Percentiles rank a stretch among this genome's conserved stretches.
phyloP scores from a whole-genome alignment of 371 early-diverging fungal genomes.

The Haplosporangium sp. region DNA sequence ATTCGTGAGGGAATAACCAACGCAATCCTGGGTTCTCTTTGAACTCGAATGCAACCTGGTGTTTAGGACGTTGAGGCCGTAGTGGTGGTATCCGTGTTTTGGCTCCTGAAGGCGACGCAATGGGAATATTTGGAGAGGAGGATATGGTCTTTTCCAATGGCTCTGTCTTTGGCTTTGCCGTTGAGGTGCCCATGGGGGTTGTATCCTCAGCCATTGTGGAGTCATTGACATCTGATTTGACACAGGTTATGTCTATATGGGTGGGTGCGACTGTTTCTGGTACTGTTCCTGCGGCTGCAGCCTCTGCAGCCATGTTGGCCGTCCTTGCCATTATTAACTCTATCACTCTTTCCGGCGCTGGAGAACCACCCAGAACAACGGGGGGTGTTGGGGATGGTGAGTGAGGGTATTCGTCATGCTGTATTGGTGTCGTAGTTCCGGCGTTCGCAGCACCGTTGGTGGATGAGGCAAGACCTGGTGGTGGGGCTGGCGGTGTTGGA shows the following conservation, averaged over 20 bases:
- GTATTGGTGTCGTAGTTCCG: slow-evolving; percentile 6
- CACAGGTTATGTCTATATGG: slow-evolving; percentile 1
- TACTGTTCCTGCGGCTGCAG: slow-evolving; percentile 10
- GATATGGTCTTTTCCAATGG: slow-evolving; percentile 1
- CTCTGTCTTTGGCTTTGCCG: not conserved
- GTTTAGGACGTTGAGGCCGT: slow-evolving; percentile 20
- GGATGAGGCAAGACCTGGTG: not conserved
- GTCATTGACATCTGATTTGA: not conserved
- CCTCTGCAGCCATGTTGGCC: slow-evolving; percentile 17
- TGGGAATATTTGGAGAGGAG: not conserved
- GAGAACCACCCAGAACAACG: slow-evolving; percentile 16
- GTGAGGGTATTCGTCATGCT: slow-evolving; percentile 4
- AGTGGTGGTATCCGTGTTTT: not conserved
- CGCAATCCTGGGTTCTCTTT: slow-evolving; percentile 47
- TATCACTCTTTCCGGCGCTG: slow-evolving; percentile 40
- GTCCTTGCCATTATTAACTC: slow-evolving; percentile 35
- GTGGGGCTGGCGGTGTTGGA: slow-evolving; percentile 21
- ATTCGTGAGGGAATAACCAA: slow-evolving; percentile 49
- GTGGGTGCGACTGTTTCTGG: slow-evolving; percentile 4
- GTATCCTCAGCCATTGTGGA: not conserved
- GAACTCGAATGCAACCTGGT: slow-evolving; percentile 48
- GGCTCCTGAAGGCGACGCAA: slow-evolving; percentile 8
- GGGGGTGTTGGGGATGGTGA: slow-evolving; percentile 19
- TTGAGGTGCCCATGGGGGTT: not conserved
- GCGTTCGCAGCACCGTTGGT: slow-evolving; percentile 10